Conservation (phyloP, 331 rosid species). For the Quercus tomentella region DNA sequence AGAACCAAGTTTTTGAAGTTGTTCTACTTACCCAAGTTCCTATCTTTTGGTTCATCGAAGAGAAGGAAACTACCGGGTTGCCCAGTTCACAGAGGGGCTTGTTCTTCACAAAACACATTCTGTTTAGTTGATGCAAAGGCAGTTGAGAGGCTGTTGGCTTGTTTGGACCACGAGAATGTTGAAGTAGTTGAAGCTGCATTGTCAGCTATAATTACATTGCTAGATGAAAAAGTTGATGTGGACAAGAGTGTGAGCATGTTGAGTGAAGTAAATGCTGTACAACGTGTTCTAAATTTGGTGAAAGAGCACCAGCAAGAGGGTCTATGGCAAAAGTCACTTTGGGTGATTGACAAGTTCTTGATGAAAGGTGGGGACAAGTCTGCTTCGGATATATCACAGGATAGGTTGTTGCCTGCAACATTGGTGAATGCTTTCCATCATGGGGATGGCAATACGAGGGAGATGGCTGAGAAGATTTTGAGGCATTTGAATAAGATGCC, state of each 20-base stretch:
- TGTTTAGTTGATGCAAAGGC: conserved; percentile 41
- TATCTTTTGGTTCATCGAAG: conserved; percentile 27
- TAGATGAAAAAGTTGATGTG: conserved; percentile 46
- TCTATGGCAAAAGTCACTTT: conserved; percentile 38
- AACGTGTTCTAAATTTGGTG: conserved; percentile 27
- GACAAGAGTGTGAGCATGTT: conserved; percentile 34
- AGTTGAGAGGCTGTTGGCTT: conserved; percentile 28
- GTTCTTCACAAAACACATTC: conserved; percentile 43
- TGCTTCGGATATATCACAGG: conserved; percentile 31
- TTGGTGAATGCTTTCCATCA: conserved; percentile 43
- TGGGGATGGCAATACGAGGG: conserved; percentile 31
- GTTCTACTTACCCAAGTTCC: conserved; percentile 20
- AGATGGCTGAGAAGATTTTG: conserved; percentile 41
- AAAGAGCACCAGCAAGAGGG: conserved; percentile 35
- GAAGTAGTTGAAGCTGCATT: conserved; percentile 47
- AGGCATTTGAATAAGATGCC: conserved; percentile 44
- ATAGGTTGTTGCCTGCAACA: conserved; percentile 32
- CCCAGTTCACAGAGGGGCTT: conserved; percentile 42
- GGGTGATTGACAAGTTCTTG: conserved; percentile 46
- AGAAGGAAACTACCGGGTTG: conserved; percentile 17
- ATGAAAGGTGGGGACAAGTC: conserved; percentile 32
- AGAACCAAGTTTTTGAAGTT: conserved; percentile 16
- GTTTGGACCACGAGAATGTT: conserved; percentile 35
- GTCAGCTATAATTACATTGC: conserved; percentile 36
- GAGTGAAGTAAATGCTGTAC: conserved; percentile 17